These are phyloP conservation scores for Candolleomyces eurysporus DNA, from an alignment of 768 basidiomycete species.

Conservation along the genomic window DNA sequence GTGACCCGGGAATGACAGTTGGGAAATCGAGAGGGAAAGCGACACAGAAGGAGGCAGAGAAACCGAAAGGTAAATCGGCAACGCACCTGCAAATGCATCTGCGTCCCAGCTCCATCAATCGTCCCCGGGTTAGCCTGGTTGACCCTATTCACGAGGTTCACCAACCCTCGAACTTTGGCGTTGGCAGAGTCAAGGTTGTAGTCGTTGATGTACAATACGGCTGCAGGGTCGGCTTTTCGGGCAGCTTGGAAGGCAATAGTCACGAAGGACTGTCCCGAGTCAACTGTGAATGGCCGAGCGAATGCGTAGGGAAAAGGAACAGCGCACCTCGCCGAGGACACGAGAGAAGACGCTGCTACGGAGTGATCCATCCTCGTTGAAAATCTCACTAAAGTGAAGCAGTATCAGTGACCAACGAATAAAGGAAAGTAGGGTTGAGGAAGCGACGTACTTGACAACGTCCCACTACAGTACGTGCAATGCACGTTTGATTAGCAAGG, in stretches of 20 bases:
- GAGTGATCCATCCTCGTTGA: slow-evolving; percentile 51
- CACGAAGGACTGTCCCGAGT: slow-evolving; percentile 37
- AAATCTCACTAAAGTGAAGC: slow-evolving; percentile 36
- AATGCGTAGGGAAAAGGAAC: neutral
- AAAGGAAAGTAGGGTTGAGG: no score
- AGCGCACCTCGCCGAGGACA: slow-evolving; percentile 43
- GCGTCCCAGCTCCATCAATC: slow-evolving; percentile 53
- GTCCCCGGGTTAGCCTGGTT: slow-evolving; percentile 33
- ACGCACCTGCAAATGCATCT: slow-evolving; percentile 39
- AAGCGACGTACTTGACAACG: slow-evolving; percentile 35
- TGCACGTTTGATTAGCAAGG: no score
- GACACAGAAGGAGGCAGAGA: no score
- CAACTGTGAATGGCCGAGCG: neutral
- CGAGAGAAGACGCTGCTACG: slow-evolving; percentile 47
- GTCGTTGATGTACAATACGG: slow-evolving; percentile 48
- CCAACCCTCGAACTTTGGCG: slow-evolving; percentile 40
- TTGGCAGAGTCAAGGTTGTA: slow-evolving; percentile 51
- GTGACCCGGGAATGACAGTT: no score
- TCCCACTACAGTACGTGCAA: slow-evolving; percentile 31
- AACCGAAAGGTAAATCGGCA: no score
- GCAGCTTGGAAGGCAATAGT: slow-evolving; percentile 51
- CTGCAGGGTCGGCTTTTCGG: slow-evolving; percentile 44
- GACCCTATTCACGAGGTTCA: slow-evolving; percentile 39
- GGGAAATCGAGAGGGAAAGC: no score
- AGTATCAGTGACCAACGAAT: neutral